phyloP scores from a whole-genome alignment of 1,139 yeast species.

The Yamadazyma diddensiae region DNA sequence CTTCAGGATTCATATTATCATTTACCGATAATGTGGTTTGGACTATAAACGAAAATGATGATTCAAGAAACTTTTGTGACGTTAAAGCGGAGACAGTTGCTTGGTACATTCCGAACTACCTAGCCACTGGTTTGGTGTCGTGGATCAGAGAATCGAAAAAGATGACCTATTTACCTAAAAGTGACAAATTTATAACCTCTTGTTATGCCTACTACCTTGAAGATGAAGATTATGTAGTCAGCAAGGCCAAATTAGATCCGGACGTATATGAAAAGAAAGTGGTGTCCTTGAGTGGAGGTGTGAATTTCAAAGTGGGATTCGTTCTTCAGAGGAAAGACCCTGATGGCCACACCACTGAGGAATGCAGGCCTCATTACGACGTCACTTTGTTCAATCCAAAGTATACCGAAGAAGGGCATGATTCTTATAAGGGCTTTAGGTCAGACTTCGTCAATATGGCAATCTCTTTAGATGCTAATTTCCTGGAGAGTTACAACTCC shows the following conservation, averaged over 20 bases:
- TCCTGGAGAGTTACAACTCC: constrained; percentile 37
- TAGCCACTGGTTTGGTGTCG: constrained; percentile 53
- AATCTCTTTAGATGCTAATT: constrained; percentile 54
- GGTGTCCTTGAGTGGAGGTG: constrained; percentile 59
- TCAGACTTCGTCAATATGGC: constrained; percentile 44
- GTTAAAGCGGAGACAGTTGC: constrained; percentile 35
- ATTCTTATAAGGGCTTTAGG: constrained; percentile 40
- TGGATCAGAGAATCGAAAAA: constrained; percentile 56
- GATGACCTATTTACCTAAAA: constrained; percentile 43
- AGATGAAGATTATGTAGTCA: constrained; percentile 13
- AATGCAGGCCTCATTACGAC: constrained; percentile 69
- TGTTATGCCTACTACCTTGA: constrained; percentile 54
- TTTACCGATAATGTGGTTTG: constrained; percentile 39
- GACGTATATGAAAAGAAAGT: constrained; percentile 45
- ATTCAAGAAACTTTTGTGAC: constrained; percentile 36
- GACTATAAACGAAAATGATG: constrained; percentile 40
- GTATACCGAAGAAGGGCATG: constrained; percentile 41
- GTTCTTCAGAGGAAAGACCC: constrained; percentile 47
- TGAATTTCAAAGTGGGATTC: constrained; percentile 56
- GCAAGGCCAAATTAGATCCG: constrained; percentile 2
- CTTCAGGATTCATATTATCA: constrained; percentile 41
- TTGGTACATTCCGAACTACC: constrained; percentile 59
- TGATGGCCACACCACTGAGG: constrained; percentile 42
- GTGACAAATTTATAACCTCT: constrained; percentile 41
- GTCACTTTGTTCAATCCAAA: constrained; percentile 64